Percentiles rank a stretch among this genome's conserved stretches.
Conservation (phyloP, 495 filamentous ascomycete species). For the Aspergillus panamensis region DNA sequence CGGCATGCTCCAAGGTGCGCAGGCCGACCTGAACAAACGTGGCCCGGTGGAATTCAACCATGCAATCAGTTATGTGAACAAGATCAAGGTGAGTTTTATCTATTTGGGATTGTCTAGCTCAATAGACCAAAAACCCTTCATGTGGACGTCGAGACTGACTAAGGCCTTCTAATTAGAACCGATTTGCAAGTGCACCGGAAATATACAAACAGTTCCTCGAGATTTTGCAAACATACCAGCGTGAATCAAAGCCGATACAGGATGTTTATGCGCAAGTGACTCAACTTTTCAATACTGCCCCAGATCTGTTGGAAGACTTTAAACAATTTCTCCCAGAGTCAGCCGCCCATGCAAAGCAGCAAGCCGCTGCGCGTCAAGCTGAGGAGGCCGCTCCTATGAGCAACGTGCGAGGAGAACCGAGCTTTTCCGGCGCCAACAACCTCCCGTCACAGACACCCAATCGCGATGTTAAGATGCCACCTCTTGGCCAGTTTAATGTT, state of each 20-base stretch:
- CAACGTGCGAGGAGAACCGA: constrained; percentile 54
- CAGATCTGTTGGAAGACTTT: constrained; percentile 97
- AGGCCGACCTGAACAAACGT: constrained; percentile 71
- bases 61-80: constrained; percentile 99
- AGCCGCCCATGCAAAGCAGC: constrained; percentile 80
- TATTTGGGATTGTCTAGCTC: background rate
- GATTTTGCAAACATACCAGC: constrained; percentile 97
- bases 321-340: constrained; percentile 99
- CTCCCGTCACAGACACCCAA: constrained; percentile 48
- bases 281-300: constrained; percentile 84
- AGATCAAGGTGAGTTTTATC: constrained; percentile 77
- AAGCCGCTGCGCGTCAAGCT: constrained; percentile 57
- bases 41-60: constrained; percentile 99
- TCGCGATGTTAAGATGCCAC: constrained; percentile 75
- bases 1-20: constrained; percentile 48
- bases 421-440: constrained; percentile 39
- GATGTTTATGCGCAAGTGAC: constrained; percentile 99
- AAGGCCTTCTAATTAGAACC: constrained; percentile 59
- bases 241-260: constrained; percentile 96
- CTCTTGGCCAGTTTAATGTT: constrained; percentile 89
- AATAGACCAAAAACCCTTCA: background rate
- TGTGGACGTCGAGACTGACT: background rate
- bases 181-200: constrained; percentile 89
- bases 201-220: constrained; percentile 99
- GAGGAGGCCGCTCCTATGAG: constrained; percentile 64